Conservation (phyloP, 768 basidiomycete species). For the Sarcomyxa edulis region DNA sequence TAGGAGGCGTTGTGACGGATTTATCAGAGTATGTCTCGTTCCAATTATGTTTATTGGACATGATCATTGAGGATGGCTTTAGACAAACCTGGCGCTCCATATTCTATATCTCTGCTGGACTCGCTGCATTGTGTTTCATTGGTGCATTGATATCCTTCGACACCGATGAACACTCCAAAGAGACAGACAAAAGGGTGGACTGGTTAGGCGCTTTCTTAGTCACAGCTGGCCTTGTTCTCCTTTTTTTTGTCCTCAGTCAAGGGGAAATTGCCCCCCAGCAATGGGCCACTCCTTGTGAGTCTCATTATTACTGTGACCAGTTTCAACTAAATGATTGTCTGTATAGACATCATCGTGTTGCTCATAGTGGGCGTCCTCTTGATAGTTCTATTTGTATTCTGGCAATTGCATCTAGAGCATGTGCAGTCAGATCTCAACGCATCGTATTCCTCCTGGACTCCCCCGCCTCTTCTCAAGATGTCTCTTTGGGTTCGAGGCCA, state of each 20-base stretch:
- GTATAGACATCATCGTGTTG: slow-evolving; percentile 57
- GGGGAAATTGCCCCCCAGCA: slow-evolving; percentile 50
- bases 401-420: slow-evolving; percentile 56
- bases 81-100: slow-evolving; percentile 46
- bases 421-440: slow-evolving; percentile 3
- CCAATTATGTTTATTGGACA: background rate
- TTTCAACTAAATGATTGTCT: slow-evolving; percentile 12
- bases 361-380: slow-evolving; percentile 57
- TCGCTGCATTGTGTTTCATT: slow-evolving; percentile 34
- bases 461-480: slow-evolving; percentile 58
- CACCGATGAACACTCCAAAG: slow-evolving; percentile 27
- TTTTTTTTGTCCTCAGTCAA: slow-evolving; percentile 67
- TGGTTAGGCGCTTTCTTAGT: slow-evolving; percentile 68
- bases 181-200: slow-evolving; percentile 45
- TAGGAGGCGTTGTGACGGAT: slow-evolving; percentile 57
- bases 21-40: slow-evolving; percentile 10
- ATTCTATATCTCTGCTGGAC: slow-evolving; percentile 39
- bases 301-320: slow-evolving; percentile 3
- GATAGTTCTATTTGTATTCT: slow-evolving; percentile 47
- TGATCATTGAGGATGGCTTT: background rate
- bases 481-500: slow-evolving; percentile 53
- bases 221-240: slow-evolving; percentile 58
- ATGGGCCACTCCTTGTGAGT: slow-evolving; percentile 42
- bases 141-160: slow-evolving; percentile 45
- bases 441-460: slow-evolving; percentile 12